Base-by-base conservation (phyloP, 2,329 filamentous ascomycete species). In the Verticillium klebahnii region DNA sequence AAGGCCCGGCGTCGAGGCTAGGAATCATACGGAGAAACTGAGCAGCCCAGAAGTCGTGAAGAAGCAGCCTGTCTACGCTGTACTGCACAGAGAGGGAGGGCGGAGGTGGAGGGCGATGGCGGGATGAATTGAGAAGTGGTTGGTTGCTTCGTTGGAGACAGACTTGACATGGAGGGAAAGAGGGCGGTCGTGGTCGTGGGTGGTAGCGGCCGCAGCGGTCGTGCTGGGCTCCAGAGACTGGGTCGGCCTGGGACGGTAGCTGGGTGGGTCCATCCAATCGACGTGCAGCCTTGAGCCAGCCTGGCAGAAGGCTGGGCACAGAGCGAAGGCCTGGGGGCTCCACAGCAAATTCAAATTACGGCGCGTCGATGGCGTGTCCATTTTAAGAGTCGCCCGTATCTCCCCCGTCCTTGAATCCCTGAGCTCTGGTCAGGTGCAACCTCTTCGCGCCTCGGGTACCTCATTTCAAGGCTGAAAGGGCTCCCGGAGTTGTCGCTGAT, bases 341-440 rank as follows among this genome's bases (percentile, higher is more conserved):
- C 57, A 50, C 57, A 25, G 56, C 37, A 58, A 58, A 58, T 45
- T 58, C 57, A 40, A 58, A 58, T 50, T 58, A 40, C 40, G 57
- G 57, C 37, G 57, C 29, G 57, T 39, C 34, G 45, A 52, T 52
- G 45, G 45, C 45, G 45, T 23, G 19, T 19, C 45, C 45, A 52
- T 23, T 23, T 52, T 8, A 12, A 14, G n/a, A 8, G 25, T 52
- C 45, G 45, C 9, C 45, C 45, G 45, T 52, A 52, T 52, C 45
- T 52, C 23, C 45, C 19, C 19, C 25, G 23, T n/a, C 45, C 45
- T n/a, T 45, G 39, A 45, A 45, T 45, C 11, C 45, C 45, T 19
- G 45, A 36, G 34, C 9, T 11, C 9, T 11, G 34, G 34, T 36
- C 34, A 36, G 34, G 34, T 23, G 45, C 45, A 52, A 6, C 45